Conservation (phyloP, 805 yeast species). For the Candida corydali region DNA sequence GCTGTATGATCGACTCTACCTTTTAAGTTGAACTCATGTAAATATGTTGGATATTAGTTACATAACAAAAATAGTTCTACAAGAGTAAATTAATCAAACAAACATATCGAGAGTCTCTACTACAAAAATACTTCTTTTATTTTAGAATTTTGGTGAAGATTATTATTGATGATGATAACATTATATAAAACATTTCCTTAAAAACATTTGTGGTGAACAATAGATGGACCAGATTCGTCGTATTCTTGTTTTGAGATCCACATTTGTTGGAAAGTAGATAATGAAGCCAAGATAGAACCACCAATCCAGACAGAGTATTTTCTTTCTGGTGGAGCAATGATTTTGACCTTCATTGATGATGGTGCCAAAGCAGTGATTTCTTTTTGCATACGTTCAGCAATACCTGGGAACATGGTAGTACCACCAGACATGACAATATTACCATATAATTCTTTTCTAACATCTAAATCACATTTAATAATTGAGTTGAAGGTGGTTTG, state of each 20-base stretch:
- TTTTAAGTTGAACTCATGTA: too few species aligned
- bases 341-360: slow-evolving; percentile 99
- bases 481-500: slow-evolving; percentile 94
- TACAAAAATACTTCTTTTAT: neutral
- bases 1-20: too few species aligned
- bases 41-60: too few species aligned
- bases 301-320: slow-evolving; percentile 99
- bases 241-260: slow-evolving; percentile 85
- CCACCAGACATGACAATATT: slow-evolving; percentile 99
- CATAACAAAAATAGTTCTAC: too few species aligned
- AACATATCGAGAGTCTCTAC: slow-evolving; percentile 2
- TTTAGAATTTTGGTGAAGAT: neutral
- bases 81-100: too few species aligned
- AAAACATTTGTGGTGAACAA: slow-evolving; percentile 95
- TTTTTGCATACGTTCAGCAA: slow-evolving; percentile 99
- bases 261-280: slow-evolving; percentile 99
- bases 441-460: slow-evolving; percentile 97
- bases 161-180: neutral
- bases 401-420: slow-evolving; percentile 99
- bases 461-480: slow-evolving; percentile 98
- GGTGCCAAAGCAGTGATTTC: slow-evolving; percentile 99
- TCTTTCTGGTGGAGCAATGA: slow-evolving; percentile 99
- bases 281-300: slow-evolving; percentile 98
- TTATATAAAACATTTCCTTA: slow-evolving; percentile 31
- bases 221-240: slow-evolving; percentile 99